A percentile compares a stretch with the other conserved stretches of the same genome.
These are phyloP conservation scores for Gossypium sturtianum DNA, from an alignment of 345 rosid species.

Conservation along the genomic window DNA sequence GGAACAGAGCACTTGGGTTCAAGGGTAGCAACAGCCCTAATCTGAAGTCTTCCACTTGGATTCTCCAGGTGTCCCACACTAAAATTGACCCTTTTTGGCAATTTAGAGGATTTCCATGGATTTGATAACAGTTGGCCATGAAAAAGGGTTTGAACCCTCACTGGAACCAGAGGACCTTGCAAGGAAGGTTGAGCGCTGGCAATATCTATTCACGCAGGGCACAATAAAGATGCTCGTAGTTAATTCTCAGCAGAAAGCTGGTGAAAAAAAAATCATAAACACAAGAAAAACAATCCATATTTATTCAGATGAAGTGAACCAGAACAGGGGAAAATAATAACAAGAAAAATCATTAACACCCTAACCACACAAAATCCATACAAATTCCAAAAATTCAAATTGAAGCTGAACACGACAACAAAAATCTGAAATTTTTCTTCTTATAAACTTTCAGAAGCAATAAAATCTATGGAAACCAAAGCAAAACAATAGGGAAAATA, in stretches of 20 bases:
- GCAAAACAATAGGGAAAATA: neutral
- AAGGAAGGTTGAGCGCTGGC: slow-evolving; percentile 61
- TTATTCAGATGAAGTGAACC: neutral
- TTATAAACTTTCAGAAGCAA: neutral
- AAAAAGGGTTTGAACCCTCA: slow-evolving; percentile 39
- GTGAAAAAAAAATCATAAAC: neutral
- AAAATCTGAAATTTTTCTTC: neutral
- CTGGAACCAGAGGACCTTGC: slow-evolving; percentile 49
- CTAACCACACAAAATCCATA: neutral
- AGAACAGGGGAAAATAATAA: neutral
- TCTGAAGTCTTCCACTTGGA: slow-evolving; percentile 24
- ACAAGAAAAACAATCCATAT: neutral
- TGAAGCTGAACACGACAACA: neutral
- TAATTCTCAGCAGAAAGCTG: neutral
- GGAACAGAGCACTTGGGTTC: slow-evolving; percentile 25
- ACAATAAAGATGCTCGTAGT: neutral
- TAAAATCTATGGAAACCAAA: neutral
- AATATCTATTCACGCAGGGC: slow-evolving; percentile 44
- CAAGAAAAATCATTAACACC: neutral
- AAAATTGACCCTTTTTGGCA: slow-evolving; percentile 30
- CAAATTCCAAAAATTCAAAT: neutral
- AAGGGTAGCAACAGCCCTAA: slow-evolving; percentile 35
- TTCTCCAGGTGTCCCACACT: slow-evolving; percentile 15
- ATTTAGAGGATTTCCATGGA: slow-evolving; percentile 39
- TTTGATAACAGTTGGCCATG: slow-evolving; percentile 35